Evolutionary conservation across 2,329 filamentous ascomycete species (phyloP), one percentile per base, ranked within the genome.

Genomic region (Exophiala viscosa): DNA sequence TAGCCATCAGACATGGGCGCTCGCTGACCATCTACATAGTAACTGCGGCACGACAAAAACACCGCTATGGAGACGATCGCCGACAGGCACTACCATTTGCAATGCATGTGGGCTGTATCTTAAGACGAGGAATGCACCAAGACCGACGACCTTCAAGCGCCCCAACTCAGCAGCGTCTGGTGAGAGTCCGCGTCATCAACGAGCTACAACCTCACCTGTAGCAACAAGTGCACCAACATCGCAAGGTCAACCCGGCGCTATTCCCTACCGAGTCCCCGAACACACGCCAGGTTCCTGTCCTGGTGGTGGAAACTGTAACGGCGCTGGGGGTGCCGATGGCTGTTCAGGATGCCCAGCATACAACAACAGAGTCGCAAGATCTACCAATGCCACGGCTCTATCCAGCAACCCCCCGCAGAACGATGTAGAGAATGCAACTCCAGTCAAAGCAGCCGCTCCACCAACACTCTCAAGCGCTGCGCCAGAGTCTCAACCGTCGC

Each of bases 301-400:
- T 11, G 93, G 93, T 34, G 92, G 92, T 57, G 93, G 93, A 35
- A 87, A 87, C 53, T 99, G 93, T 69, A 97, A 99, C 68, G 93
- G 93, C 43, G 97, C 93, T 17, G 93, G 93, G 40, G 93, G 93
- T 48, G 90, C 93, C 31, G 89, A 95, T 67, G 92, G 90, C 15
- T 99, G 93, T 69, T 90, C 89, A 68, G 93, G 93, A 10, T 99
- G 93, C 66, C 93, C 93, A 33, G 93, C 93, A 2, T 99, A 89
- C 76, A 99, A 99, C 77, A 99, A 99, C 67, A 84, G 93, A 48
- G 85, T 97, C 35, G 88, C 92, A 34, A 47, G 55, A 20, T 48
- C 54, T 46, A 49, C 48, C n/a, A 58, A 57, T 28, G 40, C 45
- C 20, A 31, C 58, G 11, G 28, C 49, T n/a, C 11, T 42, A 2